These are phyloP conservation scores for Lactifluus echinatus DNA, from an alignment of 768 basidiomycete genomes.

Conservation along the genomic window DNA sequence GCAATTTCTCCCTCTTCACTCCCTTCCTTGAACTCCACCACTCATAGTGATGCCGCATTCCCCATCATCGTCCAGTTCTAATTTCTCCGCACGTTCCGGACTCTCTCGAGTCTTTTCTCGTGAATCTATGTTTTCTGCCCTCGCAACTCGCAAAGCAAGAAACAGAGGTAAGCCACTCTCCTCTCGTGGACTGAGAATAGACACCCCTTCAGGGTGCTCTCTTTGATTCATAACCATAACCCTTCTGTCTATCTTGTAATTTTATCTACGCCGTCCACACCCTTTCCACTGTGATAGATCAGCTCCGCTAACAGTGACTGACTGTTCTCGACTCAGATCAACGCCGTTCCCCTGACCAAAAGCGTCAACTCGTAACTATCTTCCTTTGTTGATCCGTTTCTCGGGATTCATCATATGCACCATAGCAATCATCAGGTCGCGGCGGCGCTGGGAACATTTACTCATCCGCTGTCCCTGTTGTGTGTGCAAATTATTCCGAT, in stretches of 20 bases:
- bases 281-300: no score
- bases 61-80: neutral
- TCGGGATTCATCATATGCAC: neutral
- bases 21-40: no score
- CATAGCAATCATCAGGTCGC: constrained; percentile 11
- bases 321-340: neutral
- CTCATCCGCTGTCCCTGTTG: neutral
- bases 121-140: neutral
- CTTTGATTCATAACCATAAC: no score
- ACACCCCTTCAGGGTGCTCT: no score
- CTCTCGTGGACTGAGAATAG: neutral
- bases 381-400: neutral
- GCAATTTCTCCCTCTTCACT: neutral
- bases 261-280: neutral
- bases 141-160: neutral
- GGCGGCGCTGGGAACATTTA: constrained; percentile 12
- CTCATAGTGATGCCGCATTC: neutral
- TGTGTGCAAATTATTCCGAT: neutral
- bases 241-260: neutral
- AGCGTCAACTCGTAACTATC: neutral
- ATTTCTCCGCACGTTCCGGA: neutral
- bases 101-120: neutral
- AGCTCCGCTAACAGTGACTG: no score
- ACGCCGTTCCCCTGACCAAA: neutral
- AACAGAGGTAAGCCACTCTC: neutral